phyloP scores from a whole-genome alignment of 768 basidiomycete genomes.

The Stropharia rugosoannulata region DNA sequence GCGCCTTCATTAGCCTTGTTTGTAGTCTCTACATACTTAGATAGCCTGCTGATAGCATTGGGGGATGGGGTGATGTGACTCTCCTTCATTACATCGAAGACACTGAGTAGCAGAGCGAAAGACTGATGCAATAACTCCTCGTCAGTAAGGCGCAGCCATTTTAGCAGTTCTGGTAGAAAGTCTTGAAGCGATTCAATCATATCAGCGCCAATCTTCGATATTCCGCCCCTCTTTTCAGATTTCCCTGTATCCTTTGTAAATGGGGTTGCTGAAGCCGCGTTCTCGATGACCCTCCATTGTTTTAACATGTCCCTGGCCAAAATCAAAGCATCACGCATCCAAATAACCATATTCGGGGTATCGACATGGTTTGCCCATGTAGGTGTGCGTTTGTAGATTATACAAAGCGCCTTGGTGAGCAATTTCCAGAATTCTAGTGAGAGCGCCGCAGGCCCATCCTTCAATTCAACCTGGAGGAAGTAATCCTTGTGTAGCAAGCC shows the following conservation, averaged over 20 bases:
- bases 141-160: constrained; percentile 93
- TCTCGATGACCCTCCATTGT: constrained; percentile 78
- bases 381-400: constrained; percentile 85
- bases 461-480: constrained; percentile 48
- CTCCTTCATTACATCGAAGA: constrained; percentile 76
- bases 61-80: constrained; percentile 55
- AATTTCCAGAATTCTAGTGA: constrained; percentile 77
- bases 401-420: constrained; percentile 76
- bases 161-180: constrained; percentile 74
- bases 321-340: constrained; percentile 99
- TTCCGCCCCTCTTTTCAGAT: constrained; percentile 31
- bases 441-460: constrained; percentile 45
- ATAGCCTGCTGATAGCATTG: constrained; percentile 61
- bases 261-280: constrained; percentile 43
- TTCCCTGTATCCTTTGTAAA: constrained; percentile 20
- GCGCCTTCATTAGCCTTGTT: constrained; percentile 40
- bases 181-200: constrained; percentile 80
- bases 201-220: constrained; percentile 61
- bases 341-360: constrained; percentile 82
- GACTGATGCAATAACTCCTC: constrained; percentile 89
- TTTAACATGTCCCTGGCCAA: constrained; percentile 86
- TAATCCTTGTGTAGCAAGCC: constrained; percentile 61
- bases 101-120: constrained; percentile 75
- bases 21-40: constrained; percentile 61
- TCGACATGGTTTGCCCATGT: constrained; percentile 82